Evolutionary conservation across 371 early-diverging fungal genomes (phyloP).

Genomic region (Conidiobolus coronatus): DNA sequence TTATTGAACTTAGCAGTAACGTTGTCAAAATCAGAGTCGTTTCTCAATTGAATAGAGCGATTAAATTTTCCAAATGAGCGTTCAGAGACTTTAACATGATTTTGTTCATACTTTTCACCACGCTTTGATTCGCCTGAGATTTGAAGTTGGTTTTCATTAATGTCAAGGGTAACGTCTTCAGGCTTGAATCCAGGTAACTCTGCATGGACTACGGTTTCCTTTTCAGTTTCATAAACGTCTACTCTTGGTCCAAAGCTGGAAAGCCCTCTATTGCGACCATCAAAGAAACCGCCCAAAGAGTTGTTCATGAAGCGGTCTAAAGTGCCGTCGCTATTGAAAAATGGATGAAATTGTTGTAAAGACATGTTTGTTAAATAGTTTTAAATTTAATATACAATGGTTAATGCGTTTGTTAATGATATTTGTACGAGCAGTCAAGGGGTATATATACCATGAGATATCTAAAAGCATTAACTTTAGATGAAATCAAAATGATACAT

Average conservation of each 20-base stretch:
- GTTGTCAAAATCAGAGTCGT: slow-evolving; percentile 11
- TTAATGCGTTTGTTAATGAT: too few species aligned
- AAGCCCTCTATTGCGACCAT: too few species aligned
- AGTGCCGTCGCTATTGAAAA: too few species aligned
- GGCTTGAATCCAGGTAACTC: slow-evolving; percentile 26
- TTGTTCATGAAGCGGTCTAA: too few species aligned
- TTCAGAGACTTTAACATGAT: slow-evolving; percentile 18
- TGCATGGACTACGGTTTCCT: slow-evolving; percentile 13
- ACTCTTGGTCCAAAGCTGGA: slow-evolving; percentile 8
- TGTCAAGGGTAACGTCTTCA: slow-evolving; percentile 18
- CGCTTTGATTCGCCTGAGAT: slow-evolving; percentile 16
- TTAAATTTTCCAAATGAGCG: slow-evolving; percentile 22
- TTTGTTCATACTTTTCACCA: slow-evolving; percentile 12
- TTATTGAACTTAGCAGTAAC: background rate
- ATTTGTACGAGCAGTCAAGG: too few species aligned
- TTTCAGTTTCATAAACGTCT: slow-evolving; percentile 19
- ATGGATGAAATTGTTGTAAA: too few species aligned
- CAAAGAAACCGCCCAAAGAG: too few species aligned
- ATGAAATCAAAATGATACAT: too few species aligned
- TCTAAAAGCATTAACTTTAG: too few species aligned
- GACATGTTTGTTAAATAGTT: too few species aligned
- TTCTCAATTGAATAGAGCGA: slow-evolving; percentile 24
- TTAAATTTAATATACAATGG: too few species aligned
- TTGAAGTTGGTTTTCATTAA: slow-evolving; percentile 11
- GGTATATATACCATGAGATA: too few species aligned